Evolutionary conservation across 192 early-diverging fungal species (phyloP).

Genomic region (Coemansia sp.): DNA sequence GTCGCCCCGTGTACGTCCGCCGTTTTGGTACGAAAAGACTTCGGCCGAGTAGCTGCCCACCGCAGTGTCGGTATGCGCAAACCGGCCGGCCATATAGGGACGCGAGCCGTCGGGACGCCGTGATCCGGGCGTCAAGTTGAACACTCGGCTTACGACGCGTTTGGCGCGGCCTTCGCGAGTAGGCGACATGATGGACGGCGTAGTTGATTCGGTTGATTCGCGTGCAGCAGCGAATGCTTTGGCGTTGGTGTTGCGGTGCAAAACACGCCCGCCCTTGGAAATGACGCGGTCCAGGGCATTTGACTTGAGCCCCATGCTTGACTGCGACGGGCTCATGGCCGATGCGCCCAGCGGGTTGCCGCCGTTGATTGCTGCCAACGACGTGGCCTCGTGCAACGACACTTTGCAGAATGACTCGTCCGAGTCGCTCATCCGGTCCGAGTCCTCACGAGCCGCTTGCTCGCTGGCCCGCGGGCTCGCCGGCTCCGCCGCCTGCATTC

Average conservation of each 20-base stretch:
- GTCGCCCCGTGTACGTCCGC: slow-evolving; percentile 12
- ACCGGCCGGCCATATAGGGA: slow-evolving; percentile 43
- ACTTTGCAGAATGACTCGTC: slow-evolving; percentile 46
- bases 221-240: slow-evolving; percentile 12
- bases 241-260: slow-evolving; percentile 26
- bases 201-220: slow-evolving; percentile 28
- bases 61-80: slow-evolving; percentile 42
- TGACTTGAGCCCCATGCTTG: slow-evolving; percentile 15
- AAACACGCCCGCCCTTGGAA: slow-evolving; percentile 28
- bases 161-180: slow-evolving; percentile 28
- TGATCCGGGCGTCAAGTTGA: slow-evolving; percentile 22
- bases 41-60: slow-evolving; percentile 42
- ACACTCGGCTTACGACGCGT: slow-evolving; percentile 41
- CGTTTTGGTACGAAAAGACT: slow-evolving; percentile 32
- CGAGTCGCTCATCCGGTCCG: slow-evolving; percentile 21
- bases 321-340: slow-evolving; percentile 13
- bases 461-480: background rate
- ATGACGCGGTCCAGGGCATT: slow-evolving; percentile 28
- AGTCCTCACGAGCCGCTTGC: background rate
- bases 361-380: slow-evolving; percentile 32
- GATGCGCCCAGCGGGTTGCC: slow-evolving; percentile 27
- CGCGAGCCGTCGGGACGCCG: background rate
- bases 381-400: slow-evolving; percentile 22
- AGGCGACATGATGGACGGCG: slow-evolving; percentile 6
- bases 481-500: background rate